Percentiles rank a stretch among this genome's conserved stretches.
These are phyloP conservation scores for Cryptococcus sp. DNA, from an alignment of 1,284 basidiomycete genomes.

Conservation along the genomic window DNA sequence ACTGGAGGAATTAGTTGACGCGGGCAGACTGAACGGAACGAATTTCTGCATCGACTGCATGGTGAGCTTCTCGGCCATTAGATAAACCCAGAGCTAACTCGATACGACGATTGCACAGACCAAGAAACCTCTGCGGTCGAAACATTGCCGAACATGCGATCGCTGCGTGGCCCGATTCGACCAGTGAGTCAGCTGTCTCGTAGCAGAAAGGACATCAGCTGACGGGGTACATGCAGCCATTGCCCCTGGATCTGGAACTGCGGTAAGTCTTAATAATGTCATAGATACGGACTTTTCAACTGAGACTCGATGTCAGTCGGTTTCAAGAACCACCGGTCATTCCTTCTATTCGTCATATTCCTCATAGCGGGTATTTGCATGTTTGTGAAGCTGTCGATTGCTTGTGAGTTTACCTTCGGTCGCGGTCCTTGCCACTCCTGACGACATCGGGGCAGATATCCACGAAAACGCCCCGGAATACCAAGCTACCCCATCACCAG, in stretches of 20 bases:
- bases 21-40: slow-evolving; percentile 86
- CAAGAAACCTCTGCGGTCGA: slow-evolving; percentile 86
- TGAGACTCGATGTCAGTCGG: slow-evolving; percentile 65
- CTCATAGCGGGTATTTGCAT: slow-evolving; percentile 76
- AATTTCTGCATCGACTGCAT: slow-evolving; percentile 96
- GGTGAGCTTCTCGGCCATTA: slow-evolving; percentile 45
- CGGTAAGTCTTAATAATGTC: slow-evolving; percentile 58
- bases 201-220: slow-evolving; percentile 3
- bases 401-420: slow-evolving; percentile 61
- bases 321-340: slow-evolving; percentile 91
- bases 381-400: slow-evolving; percentile 79
- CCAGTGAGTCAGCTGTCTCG: slow-evolving; percentile 66
- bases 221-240: slow-evolving; percentile 61
- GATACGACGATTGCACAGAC: slow-evolving; percentile 57
- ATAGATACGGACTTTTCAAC: background rate
- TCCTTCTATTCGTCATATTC: slow-evolving; percentile 82
- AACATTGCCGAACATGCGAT: slow-evolving; percentile 91
- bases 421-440: background rate
- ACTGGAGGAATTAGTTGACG: slow-evolving; percentile 84
- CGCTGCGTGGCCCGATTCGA: slow-evolving; percentile 86
- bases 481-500: slow-evolving; percentile 56
- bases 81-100: background rate
- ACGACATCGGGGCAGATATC: slow-evolving; percentile 40
- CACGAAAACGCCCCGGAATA: slow-evolving; percentile 52
- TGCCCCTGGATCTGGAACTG: slow-evolving; percentile 99